These are phyloP conservation scores for Yamadazyma dendronema DNA, from an alignment of 1,139 yeast genomes.

Conservation along the genomic window DNA sequence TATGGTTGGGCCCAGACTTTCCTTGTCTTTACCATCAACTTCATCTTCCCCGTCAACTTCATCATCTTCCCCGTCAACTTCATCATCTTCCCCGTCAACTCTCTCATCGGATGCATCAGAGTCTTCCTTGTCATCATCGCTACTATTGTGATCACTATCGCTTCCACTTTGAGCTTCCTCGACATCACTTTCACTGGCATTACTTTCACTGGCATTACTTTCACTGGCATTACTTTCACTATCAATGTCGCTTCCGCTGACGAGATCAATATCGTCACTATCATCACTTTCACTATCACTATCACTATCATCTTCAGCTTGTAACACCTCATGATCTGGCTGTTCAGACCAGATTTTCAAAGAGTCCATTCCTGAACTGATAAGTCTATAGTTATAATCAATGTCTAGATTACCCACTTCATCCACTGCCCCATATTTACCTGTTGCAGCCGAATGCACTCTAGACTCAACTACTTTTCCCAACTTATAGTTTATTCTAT, in stretches of 20 bases:
- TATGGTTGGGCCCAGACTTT: not conserved
- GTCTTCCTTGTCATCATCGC: conserved; percentile 17
- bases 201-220: conserved; percentile 1
- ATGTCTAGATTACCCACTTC: conserved; percentile 75
- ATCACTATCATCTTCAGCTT: conserved; percentile 14
- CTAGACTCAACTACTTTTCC: conserved; percentile 69
- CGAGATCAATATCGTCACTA: conserved; percentile 6
- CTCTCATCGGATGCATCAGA: conserved; percentile 2
- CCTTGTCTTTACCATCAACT: conserved; percentile 6
- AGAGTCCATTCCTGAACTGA: conserved; percentile 80
- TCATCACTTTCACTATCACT: conserved; percentile 15
- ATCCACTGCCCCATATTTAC: conserved; percentile 40
- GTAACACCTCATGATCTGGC: conserved; percentile 20
- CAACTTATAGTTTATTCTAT: conserved; percentile 60
- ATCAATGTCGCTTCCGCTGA: conserved; percentile 10
- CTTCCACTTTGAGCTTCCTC: conserved; percentile 14
- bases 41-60: not conserved
- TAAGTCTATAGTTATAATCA: conserved; percentile 74
- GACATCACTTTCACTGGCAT: conserved; percentile 9
- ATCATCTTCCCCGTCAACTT: conserved; percentile 16
- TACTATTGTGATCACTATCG: conserved; percentile 20
- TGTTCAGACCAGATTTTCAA: conserved; percentile 68
- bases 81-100: not conserved
- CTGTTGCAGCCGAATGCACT: conserved; percentile 56
- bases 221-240: conserved; percentile 8